A percentile compares a stretch with the other conserved stretches of the same genome.
Conservation (phyloP, 352 stramenopile species). For the Globisporangium solare region DNA sequence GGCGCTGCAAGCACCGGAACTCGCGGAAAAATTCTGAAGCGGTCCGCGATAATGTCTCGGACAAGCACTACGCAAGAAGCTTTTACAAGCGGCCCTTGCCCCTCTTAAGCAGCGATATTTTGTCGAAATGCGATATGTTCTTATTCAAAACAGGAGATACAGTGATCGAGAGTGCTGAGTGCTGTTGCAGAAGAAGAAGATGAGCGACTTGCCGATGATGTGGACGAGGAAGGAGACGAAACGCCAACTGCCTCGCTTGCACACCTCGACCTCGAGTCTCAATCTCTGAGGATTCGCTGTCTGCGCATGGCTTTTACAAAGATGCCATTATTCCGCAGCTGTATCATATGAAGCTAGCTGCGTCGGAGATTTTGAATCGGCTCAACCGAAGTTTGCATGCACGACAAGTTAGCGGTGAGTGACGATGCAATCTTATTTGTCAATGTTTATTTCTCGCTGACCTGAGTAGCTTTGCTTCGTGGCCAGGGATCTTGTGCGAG, state of each 20-base stretch:
- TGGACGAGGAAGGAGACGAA: background rate
- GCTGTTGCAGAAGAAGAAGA: slow-evolving; percentile 2
- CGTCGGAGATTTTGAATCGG: slow-evolving; percentile 47
- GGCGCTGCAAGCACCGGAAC: slow-evolving; percentile 18
- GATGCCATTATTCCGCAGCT: slow-evolving; percentile 41
- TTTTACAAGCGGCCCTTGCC: slow-evolving; percentile 13
- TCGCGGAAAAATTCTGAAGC: background rate
- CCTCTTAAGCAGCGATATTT: slow-evolving; percentile 13
- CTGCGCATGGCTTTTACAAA: slow-evolving; percentile 27
- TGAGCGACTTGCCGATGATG: background rate
- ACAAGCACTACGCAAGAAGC: slow-evolving; percentile 9
- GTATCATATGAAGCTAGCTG: slow-evolving; percentile 50
- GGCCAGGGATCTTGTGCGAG: slow-evolving; percentile 41
- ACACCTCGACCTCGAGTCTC: slow-evolving; percentile 13
- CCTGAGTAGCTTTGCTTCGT: background rate
- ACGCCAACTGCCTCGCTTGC: background rate
- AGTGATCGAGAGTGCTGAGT: background rate
- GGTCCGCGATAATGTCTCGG: slow-evolving; percentile 1
- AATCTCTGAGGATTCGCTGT: slow-evolving; percentile 17
- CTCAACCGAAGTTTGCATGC: slow-evolving; percentile 34
- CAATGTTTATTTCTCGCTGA: background rate
- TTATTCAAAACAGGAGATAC: background rate
- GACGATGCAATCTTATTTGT: background rate
- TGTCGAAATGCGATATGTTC: slow-evolving; percentile 21
- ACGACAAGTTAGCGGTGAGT: slow-evolving; percentile 28